A percentile compares a stretch with the other conserved stretches of the same genome.
Conservation (phyloP, 2,329 filamentous ascomycete species). For the Raffaelea arxii region DNA sequence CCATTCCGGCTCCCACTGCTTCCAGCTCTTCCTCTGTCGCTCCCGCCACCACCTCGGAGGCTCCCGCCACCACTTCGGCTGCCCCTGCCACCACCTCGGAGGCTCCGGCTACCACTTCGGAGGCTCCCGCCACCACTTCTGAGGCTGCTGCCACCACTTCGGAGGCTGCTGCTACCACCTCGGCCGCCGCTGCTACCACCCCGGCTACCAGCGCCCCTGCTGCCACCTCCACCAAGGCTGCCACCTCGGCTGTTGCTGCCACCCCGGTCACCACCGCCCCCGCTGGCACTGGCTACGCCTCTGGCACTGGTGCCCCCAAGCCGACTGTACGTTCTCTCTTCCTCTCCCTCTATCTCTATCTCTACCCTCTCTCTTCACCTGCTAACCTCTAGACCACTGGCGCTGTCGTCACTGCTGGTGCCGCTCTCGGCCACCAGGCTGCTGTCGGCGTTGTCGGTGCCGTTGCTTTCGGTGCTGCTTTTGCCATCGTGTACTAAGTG, state of each 20-base stretch:
- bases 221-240: background rate
- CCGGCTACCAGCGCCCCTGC: constrained; percentile 5
- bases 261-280: background rate
- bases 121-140: background rate
- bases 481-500: constrained; percentile 8
- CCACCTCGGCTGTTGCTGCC: constrained; percentile 3
- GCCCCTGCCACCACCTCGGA: background rate
- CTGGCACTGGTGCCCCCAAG: background rate
- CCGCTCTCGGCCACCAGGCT: constrained; percentile 4
- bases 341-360: too few species aligned
- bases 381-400: constrained; percentile 3
- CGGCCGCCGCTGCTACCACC: background rate
- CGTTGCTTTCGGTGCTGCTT: constrained; percentile 9
- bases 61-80: background rate
- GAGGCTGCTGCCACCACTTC: background rate
- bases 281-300: background rate
- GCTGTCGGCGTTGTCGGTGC: constrained; percentile 7
- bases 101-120: too few species aligned
- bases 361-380: background rate
- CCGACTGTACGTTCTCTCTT: background rate
- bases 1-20: constrained; percentile 7
- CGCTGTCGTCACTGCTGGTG: constrained; percentile 11
- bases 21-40: constrained; percentile 3
- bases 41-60: background rate
- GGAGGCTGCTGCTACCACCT: background rate